phyloP scores from a whole-genome alignment of 2,329 filamentous ascomycete genomes.

The Talaromyces funiculosus region DNA sequence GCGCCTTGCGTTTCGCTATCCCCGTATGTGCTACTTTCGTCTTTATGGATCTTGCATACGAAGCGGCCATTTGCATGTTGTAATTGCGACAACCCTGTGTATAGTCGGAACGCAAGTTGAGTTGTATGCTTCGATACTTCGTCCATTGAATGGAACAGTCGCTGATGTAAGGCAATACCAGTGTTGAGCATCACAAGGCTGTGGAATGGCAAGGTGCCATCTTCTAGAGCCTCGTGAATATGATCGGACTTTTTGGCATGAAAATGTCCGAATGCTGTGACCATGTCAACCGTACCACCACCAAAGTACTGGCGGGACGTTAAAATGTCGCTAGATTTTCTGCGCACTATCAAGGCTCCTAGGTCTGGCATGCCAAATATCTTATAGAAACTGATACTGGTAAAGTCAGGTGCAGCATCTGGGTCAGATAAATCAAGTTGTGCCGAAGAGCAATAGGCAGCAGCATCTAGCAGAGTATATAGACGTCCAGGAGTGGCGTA shows the following conservation, averaged over 20 bases:
- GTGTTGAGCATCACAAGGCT: slow-evolving; percentile 75
- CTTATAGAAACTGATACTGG: slow-evolving; percentile 84
- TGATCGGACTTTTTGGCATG: slow-evolving; percentile 67
- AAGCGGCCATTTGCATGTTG: slow-evolving; percentile 61
- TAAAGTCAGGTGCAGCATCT: slow-evolving; percentile 69
- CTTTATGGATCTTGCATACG: slow-evolving; percentile 63
- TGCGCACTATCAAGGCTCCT: slow-evolving; percentile 75
- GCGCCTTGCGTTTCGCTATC: slow-evolving; percentile 57
- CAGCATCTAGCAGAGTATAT: slow-evolving; percentile 73
- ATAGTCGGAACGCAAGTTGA: slow-evolving; percentile 57
- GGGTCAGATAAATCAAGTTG: slow-evolving; percentile 64
- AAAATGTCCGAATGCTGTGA: slow-evolving; percentile 72
- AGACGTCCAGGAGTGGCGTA: slow-evolving; percentile 37
- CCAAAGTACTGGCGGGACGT: slow-evolving; percentile 74
- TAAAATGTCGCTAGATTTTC: slow-evolving; percentile 60
- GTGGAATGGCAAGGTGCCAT: slow-evolving; percentile 86
- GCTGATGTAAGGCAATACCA: slow-evolving; percentile 63
- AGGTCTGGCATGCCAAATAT: slow-evolving; percentile 94
- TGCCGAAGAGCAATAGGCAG: slow-evolving; percentile 72
- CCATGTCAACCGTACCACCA: slow-evolving; percentile 89
- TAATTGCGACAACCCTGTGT: slow-evolving; percentile 53
- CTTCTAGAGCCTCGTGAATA: slow-evolving; percentile 77
- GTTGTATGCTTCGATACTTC: slow-evolving; percentile 65
- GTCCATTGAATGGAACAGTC: slow-evolving; percentile 66
- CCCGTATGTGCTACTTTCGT: slow-evolving; percentile 37